Evolutionary conservation across 2,329 filamentous ascomycete genomes (phyloP).

Genomic region (Nemania serpens): DNA sequence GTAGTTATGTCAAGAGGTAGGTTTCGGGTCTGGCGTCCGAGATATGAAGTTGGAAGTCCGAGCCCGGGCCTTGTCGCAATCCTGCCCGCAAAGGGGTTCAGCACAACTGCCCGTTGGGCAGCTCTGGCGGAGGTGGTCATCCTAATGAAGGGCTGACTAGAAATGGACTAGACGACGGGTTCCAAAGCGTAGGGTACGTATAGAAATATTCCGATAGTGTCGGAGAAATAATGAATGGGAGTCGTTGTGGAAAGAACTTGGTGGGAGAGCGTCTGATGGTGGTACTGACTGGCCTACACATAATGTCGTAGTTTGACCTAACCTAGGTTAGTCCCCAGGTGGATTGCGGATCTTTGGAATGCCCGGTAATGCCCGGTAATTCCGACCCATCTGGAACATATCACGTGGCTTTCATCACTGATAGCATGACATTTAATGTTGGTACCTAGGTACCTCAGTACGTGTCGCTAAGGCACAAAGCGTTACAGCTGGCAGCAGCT

Average conservation of each 20-base stretch:
- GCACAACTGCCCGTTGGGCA: conserved; percentile 58
- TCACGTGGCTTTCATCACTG: conserved; percentile 10
- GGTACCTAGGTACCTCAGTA: no score
- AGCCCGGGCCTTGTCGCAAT: conserved; percentile 51
- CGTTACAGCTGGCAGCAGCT: no score
- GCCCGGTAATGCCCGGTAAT: conserved; percentile 10
- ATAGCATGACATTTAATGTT: no score
- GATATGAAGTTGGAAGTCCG: conserved; percentile 51
- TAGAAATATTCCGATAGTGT: conserved; percentile 4
- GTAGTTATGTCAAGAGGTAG: conserved; percentile 54
- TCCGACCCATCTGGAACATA: neutral
- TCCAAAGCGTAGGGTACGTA: neutral
- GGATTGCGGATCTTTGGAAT: no score
- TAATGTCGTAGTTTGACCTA: no score
- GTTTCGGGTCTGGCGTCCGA: conserved; percentile 53
- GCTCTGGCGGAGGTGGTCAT: conserved; percentile 64
- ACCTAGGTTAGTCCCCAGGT: no score
- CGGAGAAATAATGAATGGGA: conserved; percentile 4
- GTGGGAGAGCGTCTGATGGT: conserved; percentile 14
- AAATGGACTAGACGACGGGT: neutral
- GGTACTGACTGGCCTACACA: no score
- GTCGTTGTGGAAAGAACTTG: conserved; percentile 5
- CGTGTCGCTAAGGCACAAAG: no score
- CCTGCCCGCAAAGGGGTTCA: conserved; percentile 58
- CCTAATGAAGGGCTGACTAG: conserved; percentile 20